Evolutionary conservation across 2,329 filamentous ascomycete species (phyloP), one percentile per base, ranked within the genome.

Genomic region (Blastomyces parvus): DNA sequence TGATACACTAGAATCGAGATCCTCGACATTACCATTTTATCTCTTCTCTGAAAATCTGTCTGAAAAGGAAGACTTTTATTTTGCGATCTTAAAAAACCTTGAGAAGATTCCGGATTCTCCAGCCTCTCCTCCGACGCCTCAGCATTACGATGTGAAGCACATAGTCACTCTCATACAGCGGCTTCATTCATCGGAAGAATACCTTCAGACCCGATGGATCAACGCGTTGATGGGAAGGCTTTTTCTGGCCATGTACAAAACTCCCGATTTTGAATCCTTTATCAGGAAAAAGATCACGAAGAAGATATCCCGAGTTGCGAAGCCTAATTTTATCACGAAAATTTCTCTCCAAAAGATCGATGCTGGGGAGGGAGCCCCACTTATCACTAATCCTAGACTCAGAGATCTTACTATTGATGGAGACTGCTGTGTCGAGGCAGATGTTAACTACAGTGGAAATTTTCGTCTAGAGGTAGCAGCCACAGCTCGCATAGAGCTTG

Each of bases 31-130:
- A 68, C 91, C 94, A 0, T 97, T 97, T 77, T 97, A 87, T 72
- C 81, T 99, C 4, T 99, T 97, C 75, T 95, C 90, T 0, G 91
- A 97, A 68, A 96, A 95, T 71, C 90, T 90, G 73, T 96, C 92
- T 0, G 91, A 94, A 57, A 99, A 99, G 75, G 94, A 99, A 75
- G 94, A 99, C 73, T 97, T 99, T 76, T 99, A 99, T 74, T 93
- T 96, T 76, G 89, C 93, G 14, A 81, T 99, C 69, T 80, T 99
- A 48, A 86, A 87, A 69, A 95, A 92, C 67, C 89, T 96, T 72
- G 87, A 91, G 68, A 86, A 88, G 69, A 83, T 84, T 19, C 81
- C 85, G 63, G 81, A 82, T 48, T 78, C 80, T 2, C 79, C 80
- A 27, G 79, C 82, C 62, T 79, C 80, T 25, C 83, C 86, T 0